A percentile compares a stretch with the other conserved stretches of the same genome.
Evolutionary conservation across 2,329 filamentous ascomycete genomes (phyloP).

Genomic region (Plectosphaerella cucumerina): DNA sequence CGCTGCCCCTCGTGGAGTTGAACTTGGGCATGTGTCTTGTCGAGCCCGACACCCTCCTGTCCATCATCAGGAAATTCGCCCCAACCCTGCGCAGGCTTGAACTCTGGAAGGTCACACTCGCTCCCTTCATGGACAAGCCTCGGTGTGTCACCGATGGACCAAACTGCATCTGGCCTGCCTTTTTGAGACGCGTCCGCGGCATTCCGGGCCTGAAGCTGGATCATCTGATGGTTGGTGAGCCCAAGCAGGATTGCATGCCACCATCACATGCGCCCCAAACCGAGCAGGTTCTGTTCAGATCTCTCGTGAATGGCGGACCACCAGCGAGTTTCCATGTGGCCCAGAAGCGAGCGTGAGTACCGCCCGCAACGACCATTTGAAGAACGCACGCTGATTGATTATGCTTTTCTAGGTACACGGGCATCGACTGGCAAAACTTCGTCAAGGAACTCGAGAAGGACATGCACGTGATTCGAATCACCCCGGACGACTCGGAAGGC

Average conservation of each 20-base stretch:
- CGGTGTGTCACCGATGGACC: not conserved
- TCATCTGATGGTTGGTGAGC: slow-evolving; percentile 24
- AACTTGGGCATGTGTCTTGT: slow-evolving; percentile 38
- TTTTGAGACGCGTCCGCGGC: slow-evolving; percentile 29
- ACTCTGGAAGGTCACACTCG: slow-evolving; percentile 38
- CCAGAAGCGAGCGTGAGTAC: not conserved
- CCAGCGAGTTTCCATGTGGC: not conserved
- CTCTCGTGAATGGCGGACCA: not conserved
- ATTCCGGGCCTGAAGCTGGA: slow-evolving; percentile 26
- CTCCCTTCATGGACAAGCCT: not conserved
- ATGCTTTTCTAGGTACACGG: not conserved
- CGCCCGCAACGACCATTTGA: too few relatives aligned
- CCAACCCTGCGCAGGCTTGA: slow-evolving; percentile 37
- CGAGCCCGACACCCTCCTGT: slow-evolving; percentile 22
- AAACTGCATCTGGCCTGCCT: slow-evolving; percentile 31
- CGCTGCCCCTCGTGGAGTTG: slow-evolving; percentile 32
- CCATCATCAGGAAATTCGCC: slow-evolving; percentile 35
- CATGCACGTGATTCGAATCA: not conserved
- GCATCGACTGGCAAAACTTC: not conserved
- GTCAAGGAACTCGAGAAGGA: not conserved
- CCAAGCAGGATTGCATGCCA: slow-evolving; percentile 15
- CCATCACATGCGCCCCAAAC: not conserved
- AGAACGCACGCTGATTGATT: too few relatives aligned
- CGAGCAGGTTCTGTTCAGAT: not conserved
- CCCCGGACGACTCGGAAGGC: not conserved